Evolutionary conservation across 768 basidiomycete species (phyloP).

Genomic region (Hebeloma cylindrosporum): DNA sequence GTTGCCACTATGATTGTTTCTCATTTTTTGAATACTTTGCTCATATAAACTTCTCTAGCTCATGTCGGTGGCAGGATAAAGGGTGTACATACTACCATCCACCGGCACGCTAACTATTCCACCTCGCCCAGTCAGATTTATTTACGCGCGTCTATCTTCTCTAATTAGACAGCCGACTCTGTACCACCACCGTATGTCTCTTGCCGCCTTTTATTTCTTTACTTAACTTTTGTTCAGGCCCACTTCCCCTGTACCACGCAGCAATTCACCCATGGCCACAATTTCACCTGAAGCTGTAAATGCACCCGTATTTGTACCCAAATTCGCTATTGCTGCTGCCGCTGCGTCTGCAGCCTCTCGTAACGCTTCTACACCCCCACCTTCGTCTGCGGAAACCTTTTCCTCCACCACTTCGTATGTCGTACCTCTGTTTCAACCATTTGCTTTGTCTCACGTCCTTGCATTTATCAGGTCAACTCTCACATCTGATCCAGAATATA

Average conservation of each 20-base stretch:
- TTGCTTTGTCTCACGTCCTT: neutral
- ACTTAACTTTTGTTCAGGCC: constrained; percentile 29
- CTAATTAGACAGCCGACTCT: constrained; percentile 16
- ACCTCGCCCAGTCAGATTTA: neutral
- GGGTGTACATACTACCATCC: constrained; percentile 86
- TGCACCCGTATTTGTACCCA: constrained; percentile 85
- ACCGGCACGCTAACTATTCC: constrained; percentile 43
- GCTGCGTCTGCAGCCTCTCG: constrained; percentile 20
- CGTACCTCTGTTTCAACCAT: neutral
- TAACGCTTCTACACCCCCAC: constrained; percentile 22
- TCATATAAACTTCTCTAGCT: constrained; percentile 40
- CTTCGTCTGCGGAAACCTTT: constrained; percentile 3
- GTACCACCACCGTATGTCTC: constrained; percentile 30
- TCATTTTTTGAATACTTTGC: neutral
- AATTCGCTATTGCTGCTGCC: constrained; percentile 37
- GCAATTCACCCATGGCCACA: constrained; percentile 43
- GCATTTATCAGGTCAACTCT: constrained; percentile 1
- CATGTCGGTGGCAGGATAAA: constrained; percentile 84
- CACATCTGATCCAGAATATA: constrained; percentile 3
- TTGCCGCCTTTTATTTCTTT: constrained; percentile 10
- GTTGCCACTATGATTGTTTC: too few species aligned
- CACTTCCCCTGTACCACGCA: constrained; percentile 25
- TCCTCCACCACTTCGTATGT: constrained; percentile 2
- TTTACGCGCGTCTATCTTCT: neutral
- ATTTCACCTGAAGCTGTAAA: constrained; percentile 70